Percentiles rank a stretch among this genome's conserved stretches.
phyloP scores from a whole-genome alignment of 805 yeast genomes.

The Yamadazyma philogaea region DNA sequence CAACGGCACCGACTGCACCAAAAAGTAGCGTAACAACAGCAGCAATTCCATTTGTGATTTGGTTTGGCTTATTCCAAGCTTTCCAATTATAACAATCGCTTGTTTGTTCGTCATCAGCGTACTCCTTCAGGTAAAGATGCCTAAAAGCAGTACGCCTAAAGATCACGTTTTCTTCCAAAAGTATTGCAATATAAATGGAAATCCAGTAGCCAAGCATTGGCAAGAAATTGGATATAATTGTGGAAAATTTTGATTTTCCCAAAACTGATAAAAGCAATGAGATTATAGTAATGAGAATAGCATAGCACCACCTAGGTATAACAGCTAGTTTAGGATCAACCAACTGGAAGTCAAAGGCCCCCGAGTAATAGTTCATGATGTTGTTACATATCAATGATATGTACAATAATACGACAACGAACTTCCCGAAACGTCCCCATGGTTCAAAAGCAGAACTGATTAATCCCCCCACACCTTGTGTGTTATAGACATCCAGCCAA shows the following conservation, averaged over 20 bases:
- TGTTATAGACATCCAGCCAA: slow-evolving; percentile 29
- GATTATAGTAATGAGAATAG: slow-evolving; percentile 29
- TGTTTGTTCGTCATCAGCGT: slow-evolving; percentile 12
- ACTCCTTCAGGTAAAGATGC: slow-evolving; percentile 28
- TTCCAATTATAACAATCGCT: slow-evolving; percentile 27
- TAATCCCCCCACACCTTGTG: slow-evolving; percentile 33
- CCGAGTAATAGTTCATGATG: slow-evolving; percentile 35
- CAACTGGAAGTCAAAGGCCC: slow-evolving; percentile 33
- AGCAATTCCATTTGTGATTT: slow-evolving; percentile 32
- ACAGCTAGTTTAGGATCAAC: slow-evolving; percentile 24
- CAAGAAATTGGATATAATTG: slow-evolving; percentile 35
- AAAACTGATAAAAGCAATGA: slow-evolving; percentile 32
- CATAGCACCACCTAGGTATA: slow-evolving; percentile 40
- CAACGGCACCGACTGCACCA: slow-evolving; percentile 37
- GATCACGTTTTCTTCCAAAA: slow-evolving; percentile 34
- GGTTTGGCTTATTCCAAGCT: slow-evolving; percentile 26
- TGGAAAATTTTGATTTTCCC: slow-evolving; percentile 31
- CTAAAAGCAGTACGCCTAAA: slow-evolving; percentile 24
- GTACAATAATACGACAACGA: slow-evolving; percentile 29
- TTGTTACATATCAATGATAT: slow-evolving; percentile 35
- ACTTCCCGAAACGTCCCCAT: slow-evolving; percentile 37
- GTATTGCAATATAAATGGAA: slow-evolving; percentile 33
- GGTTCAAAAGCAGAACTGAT: slow-evolving; percentile 29
- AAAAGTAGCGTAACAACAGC: slow-evolving; percentile 28
- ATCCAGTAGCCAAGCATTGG: slow-evolving; percentile 44